phyloP scores from a whole-genome alignment of 805 yeast genomes.

The Metschnikowia anglica region DNA sequence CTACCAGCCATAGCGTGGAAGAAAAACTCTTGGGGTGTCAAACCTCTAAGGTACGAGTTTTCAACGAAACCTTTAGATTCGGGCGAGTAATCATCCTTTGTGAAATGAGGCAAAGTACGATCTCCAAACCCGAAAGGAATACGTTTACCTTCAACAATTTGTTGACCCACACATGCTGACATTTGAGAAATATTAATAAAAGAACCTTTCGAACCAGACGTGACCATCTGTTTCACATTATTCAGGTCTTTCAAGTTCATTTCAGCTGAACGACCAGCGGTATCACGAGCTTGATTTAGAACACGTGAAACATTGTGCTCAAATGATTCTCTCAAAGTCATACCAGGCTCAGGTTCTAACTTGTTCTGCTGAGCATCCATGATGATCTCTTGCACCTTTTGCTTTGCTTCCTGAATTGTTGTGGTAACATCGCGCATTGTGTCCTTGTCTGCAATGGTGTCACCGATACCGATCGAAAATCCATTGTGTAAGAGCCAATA shows the following conservation, averaged over 20 bases:
- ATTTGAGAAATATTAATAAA: slow-evolving; percentile 97
- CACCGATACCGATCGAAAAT: slow-evolving; percentile 99
- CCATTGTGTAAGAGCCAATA: slow-evolving; percentile 96
- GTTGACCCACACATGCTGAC: slow-evolving; percentile 99
- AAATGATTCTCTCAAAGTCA: slow-evolving; percentile 97
- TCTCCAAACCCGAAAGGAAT: slow-evolving; percentile 96
- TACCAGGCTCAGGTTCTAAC: slow-evolving; percentile 96
- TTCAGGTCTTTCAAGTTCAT: slow-evolving; percentile 90
- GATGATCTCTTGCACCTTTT: slow-evolving; percentile 91
- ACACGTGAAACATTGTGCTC: slow-evolving; percentile 96
- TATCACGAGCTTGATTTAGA: slow-evolving; percentile 96
- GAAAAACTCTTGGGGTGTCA: slow-evolving; percentile 93
- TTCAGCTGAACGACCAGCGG: slow-evolving; percentile 98
- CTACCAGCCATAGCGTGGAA: slow-evolving; percentile 99
- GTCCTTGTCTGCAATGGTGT: slow-evolving; percentile 95
- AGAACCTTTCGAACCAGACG: slow-evolving; percentile 99
- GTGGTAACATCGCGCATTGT: slow-evolving; percentile 93
- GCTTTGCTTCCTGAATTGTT: slow-evolving; percentile 90
- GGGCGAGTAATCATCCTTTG: slow-evolving; percentile 97
- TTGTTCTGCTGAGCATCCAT: slow-evolving; percentile 86
- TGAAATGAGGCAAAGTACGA: slow-evolving; percentile 95
- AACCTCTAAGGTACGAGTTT: slow-evolving; percentile 91
- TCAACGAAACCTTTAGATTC: slow-evolving; percentile 98
- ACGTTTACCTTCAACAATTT: slow-evolving; percentile 99
- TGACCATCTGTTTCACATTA: slow-evolving; percentile 98